These are phyloP conservation scores for Naganishia kalamii DNA, from an alignment of 768 basidiomycete species.

Conservation along the genomic window DNA sequence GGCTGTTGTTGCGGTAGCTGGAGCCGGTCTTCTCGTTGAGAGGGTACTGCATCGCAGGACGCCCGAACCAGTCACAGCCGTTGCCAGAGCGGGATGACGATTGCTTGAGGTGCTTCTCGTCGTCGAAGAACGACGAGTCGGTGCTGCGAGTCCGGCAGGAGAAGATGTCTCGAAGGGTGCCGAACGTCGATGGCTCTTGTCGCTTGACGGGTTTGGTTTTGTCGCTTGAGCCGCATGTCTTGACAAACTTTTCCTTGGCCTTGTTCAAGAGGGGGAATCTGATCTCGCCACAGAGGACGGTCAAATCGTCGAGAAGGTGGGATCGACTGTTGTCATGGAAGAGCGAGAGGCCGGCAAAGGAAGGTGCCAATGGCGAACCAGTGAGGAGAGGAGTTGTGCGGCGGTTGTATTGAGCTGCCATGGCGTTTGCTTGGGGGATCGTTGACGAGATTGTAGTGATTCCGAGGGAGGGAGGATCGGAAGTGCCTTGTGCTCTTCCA, in stretches of 20 bases:
- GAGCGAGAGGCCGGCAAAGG: conserved; percentile 6
- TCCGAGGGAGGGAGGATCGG: too few relatives aligned
- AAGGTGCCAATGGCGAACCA: neutral
- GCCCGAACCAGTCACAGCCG: neutral
- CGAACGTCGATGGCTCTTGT: neutral
- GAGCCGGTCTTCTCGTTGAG: neutral
- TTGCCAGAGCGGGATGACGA: too few relatives aligned
- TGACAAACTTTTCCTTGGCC: neutral
- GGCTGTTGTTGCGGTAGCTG: neutral
- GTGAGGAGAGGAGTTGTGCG: neutral
- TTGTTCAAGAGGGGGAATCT: neutral
- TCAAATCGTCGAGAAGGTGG: neutral
- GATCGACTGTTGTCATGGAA: conserved; percentile 1
- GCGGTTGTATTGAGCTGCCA: neutral
- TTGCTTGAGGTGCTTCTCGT: neutral
- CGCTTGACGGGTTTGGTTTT: neutral
- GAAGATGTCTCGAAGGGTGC: neutral
- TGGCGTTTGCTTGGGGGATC: neutral
- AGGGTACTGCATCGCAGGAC: neutral
- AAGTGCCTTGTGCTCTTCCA: too few relatives aligned
- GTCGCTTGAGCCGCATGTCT: neutral
- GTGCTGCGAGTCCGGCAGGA: neutral
- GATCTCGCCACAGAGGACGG: conserved; percentile 3
- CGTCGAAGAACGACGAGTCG: neutral
- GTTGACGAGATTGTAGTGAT: too few relatives aligned